Base-by-base conservation (phyloP, 192 early-diverging fungal genomes). In the Coemansia sp. region DNA sequence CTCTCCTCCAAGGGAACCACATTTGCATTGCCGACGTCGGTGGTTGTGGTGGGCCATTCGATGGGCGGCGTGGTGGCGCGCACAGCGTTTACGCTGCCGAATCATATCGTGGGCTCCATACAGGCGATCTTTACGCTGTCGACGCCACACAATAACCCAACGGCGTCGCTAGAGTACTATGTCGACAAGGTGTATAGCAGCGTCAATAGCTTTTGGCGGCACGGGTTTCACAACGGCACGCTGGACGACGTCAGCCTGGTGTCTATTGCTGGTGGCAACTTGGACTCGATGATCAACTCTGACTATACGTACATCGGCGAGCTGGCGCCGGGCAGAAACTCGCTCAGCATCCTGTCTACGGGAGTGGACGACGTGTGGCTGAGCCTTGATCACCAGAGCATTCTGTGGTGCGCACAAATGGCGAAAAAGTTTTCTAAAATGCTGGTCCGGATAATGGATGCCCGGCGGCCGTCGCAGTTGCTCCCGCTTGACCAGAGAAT, bases 41-140 rank as follows among this genome's bases (percentile, higher is more conserved):
- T 98, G 18, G 73, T 92, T n/a, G 77, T 97, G 25, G 77, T 95
- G 56, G 94, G 89, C 12, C 94, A 98, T 70, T 96, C 94, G 10
- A 97, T 98, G 95, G 96, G 96, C 35, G 95, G 95, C 11, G 87
- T 96, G n/a, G 95, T 96, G 18, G 94, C 95, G 1, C 83, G 95
- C 10, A 85, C 87, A 1, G 83, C 93, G 34, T 84, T 93, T 52
- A 87, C 83, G 0, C 79, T 93, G 56, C 65, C 83, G 0, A 94
- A 90, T 80, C 90, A 90, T 70, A 63, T 82, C 4, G 77, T 84
- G 0, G 89, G 88, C 3, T 88, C 88, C 3, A 85, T 97, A 31
- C 84, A 88, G 35, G 90, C 93, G 2, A 88, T 99, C 13, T 74
- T 99, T 26, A 97, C 94, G 5, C 62, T 99, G 23, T 85, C 96